Evolutionary conservation across 257 asterid species (phyloP).

Genomic region (Rhazya stricta): DNA sequence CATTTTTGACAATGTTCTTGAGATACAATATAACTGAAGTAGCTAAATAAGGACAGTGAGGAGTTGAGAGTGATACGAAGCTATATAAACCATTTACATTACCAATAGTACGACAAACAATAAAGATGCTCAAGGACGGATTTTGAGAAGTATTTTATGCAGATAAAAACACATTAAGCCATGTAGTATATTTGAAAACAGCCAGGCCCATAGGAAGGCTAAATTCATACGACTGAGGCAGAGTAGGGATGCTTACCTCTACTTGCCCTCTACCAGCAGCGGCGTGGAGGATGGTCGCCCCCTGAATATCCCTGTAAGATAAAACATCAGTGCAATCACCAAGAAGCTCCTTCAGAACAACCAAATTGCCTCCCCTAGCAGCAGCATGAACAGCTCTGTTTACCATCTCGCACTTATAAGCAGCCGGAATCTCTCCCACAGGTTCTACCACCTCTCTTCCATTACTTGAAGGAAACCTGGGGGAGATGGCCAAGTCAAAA

Average conservation of each 20-base stretch:
- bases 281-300: conserved; percentile 75
- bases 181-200: not conserved
- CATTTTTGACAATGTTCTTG: not conserved
- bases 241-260: conserved; percentile 42
- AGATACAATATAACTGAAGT: not conserved
- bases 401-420: conserved; percentile 73
- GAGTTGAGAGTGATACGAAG: not conserved
- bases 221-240: not conserved
- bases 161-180: not conserved
- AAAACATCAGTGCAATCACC: conserved; percentile 50
- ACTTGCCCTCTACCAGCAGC: conserved; percentile 89
- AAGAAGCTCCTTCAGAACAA: conserved; percentile 63
- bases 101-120: not conserved
- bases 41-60: not conserved
- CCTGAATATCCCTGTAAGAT: conserved; percentile 66
- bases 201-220: not conserved
- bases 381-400: conserved; percentile 88
- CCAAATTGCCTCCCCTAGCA: conserved; percentile 91
- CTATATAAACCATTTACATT: not conserved
- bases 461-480: conserved; percentile 41
- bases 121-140: not conserved
- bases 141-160: not conserved
- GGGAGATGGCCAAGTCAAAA: conserved; percentile 59
- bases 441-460: conserved; percentile 40
- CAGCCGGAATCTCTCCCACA: conserved; percentile 54